Conservation (phyloP, 2,329 filamentous ascomycete genomes). For the Coleophoma eucalyptorum region DNA sequence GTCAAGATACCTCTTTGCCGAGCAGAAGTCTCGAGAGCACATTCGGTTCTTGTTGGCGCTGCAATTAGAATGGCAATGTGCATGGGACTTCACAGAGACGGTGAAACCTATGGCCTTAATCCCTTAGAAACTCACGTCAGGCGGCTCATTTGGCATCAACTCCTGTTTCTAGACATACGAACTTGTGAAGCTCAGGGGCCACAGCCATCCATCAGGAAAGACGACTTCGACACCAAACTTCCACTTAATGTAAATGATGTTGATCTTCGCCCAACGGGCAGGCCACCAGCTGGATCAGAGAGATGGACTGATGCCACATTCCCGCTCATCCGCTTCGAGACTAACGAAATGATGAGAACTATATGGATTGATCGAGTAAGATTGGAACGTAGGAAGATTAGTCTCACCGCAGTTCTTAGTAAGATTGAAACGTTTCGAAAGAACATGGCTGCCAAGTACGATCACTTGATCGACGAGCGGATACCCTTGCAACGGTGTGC, state of each 20-base stretch:
- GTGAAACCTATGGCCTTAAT: conserved; percentile 57
- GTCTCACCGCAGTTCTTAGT: conserved; percentile 58
- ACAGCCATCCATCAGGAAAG: conserved; percentile 64
- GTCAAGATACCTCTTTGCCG: conserved; percentile 65
- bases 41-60: conserved; percentile 68
- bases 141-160: conserved; percentile 71
- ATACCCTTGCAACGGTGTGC: conserved; percentile 61
- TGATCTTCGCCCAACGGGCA: conserved; percentile 46
- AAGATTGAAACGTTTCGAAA: conserved; percentile 67
- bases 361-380: conserved; percentile 67
- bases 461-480: conserved; percentile 54
- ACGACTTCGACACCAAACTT: conserved; percentile 71
- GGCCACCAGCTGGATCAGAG: conserved; percentile 33
- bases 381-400: conserved; percentile 57
- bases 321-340: conserved; percentile 66
- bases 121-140: conserved; percentile 69
- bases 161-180: conserved; percentile 72
- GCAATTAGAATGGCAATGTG: conserved; percentile 73
- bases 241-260: conserved; percentile 68
- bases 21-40: conserved; percentile 67
- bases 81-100: conserved; percentile 71
- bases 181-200: conserved; percentile 74
- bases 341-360: conserved; percentile 67
- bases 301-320: conserved; percentile 67
- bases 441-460: conserved; percentile 62